phyloP scores from a whole-genome alignment of 495 filamentous ascomycete genomes.

The Niebla homalea region DNA sequence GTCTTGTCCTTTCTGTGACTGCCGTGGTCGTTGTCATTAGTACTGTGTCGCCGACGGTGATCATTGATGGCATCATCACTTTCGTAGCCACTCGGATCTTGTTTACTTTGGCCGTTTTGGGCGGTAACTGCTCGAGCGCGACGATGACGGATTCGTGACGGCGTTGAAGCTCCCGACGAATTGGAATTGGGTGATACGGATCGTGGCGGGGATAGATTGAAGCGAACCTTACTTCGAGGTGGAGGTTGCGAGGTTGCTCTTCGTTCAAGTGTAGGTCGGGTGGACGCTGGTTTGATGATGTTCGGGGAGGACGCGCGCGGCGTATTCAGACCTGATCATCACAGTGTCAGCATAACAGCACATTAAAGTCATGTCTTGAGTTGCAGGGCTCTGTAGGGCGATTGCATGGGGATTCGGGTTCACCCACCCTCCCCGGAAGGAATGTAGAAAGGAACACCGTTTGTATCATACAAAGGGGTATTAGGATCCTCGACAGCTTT shows the following conservation, averaged over 20 bases:
- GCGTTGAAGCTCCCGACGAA: conserved; percentile 8
- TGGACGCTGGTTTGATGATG: not conserved
- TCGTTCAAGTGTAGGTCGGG: conserved; percentile 8
- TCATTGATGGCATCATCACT: conserved; percentile 11
- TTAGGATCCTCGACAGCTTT: conserved; percentile 4
- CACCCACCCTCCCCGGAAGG: conserved; percentile 26
- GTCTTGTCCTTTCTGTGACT: not conserved
- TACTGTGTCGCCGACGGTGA: conserved; percentile 19
- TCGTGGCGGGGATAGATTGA: conserved; percentile 9
- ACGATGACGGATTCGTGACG: conserved; percentile 15
- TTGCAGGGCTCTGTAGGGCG: conserved; percentile 4
- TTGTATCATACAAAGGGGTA: conserved; percentile 16
- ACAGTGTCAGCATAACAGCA: conserved; percentile 1
- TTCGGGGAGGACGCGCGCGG: conserved; percentile 11
- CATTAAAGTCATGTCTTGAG: conserved; percentile 19
- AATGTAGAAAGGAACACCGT: conserved; percentile 26
- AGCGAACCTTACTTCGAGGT: conserved; percentile 13
- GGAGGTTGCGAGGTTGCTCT: conserved; percentile 18
- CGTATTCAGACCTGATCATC: conserved; percentile 15
- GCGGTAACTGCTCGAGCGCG: conserved; percentile 10
- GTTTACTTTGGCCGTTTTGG: conserved; percentile 4
- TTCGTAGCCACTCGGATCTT: conserved; percentile 7
- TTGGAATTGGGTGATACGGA: conserved; percentile 3
- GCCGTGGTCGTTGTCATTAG: conserved; percentile 1
- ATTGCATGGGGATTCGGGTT: conserved; percentile 2